Evolutionary conservation across 305 asterid species (phyloP).

Genomic region (Solanum hybrid): DNA sequence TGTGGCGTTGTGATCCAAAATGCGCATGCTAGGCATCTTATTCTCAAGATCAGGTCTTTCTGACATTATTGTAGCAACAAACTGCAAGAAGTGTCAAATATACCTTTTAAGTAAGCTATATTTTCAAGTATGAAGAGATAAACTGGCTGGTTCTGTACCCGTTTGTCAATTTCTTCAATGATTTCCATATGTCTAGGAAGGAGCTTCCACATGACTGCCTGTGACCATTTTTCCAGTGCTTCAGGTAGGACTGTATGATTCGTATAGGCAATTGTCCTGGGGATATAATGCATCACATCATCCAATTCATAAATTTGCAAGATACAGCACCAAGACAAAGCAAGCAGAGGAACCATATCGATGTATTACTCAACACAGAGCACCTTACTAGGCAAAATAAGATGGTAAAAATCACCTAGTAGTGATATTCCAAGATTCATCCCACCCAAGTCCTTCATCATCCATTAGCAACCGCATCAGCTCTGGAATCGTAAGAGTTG

Average conservation of each 20-base stretch:
- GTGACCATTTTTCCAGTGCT: constrained; percentile 99
- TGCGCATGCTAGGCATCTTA: constrained; percentile 52
- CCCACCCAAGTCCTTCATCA: constrained; percentile 94
- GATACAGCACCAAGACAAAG: constrained; percentile 8
- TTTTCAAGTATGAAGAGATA: background rate
- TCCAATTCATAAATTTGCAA: background rate
- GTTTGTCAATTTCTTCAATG: constrained; percentile 88
- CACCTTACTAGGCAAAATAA: constrained; percentile 5
- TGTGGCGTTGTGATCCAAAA: constrained; percentile 75
- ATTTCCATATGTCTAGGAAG: constrained; percentile 99
- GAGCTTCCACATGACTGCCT: constrained; percentile 97
- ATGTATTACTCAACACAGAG: background rate
- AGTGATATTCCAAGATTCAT: constrained; percentile 94
- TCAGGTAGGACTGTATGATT: constrained; percentile 99
- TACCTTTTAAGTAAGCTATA: constrained; percentile 9
- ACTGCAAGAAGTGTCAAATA: constrained; percentile 43
- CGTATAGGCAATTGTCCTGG: constrained; percentile 93
- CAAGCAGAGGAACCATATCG: constrained; percentile 4
- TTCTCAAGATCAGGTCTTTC: constrained; percentile 78
- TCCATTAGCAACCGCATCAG: constrained; percentile 96
- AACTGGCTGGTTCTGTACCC: constrained; percentile 36
- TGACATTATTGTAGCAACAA: constrained; percentile 52
- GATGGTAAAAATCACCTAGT: constrained; percentile 40
- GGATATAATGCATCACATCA: constrained; percentile 7
- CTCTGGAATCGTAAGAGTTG: constrained; percentile 96